These are phyloP conservation scores for Suillus fuscotomentosus DNA, from an alignment of 768 basidiomycete genomes.

Conservation along the genomic window DNA sequence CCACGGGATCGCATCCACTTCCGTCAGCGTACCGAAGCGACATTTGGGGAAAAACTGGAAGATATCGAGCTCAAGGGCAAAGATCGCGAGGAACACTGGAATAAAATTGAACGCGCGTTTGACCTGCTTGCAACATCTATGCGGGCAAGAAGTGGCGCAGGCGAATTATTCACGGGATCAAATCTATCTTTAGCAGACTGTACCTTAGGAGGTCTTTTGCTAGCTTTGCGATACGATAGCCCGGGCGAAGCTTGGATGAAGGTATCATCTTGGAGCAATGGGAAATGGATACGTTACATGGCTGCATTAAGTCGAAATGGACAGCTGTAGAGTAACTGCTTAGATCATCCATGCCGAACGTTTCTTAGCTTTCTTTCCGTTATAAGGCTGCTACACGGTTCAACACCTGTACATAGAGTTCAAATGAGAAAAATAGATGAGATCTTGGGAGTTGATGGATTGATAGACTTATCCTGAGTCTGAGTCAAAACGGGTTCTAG, in stretches of 20 bases:
- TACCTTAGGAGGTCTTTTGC: constrained; percentile 22
- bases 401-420: background rate
- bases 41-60: constrained; percentile 7
- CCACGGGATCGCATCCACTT: constrained; percentile 18
- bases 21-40: constrained; percentile 14
- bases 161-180: constrained; percentile 20
- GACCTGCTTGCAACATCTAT: constrained; percentile 6
- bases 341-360: background rate
- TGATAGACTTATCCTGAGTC: background rate
- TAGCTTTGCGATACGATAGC: constrained; percentile 22
- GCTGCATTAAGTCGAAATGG: constrained; percentile 19
- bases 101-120: constrained; percentile 19
- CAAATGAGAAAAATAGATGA: background rate
- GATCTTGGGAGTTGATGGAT: background rate
- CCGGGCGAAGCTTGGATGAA: constrained; percentile 26
- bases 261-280: constrained; percentile 26
- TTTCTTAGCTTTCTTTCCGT: background rate
- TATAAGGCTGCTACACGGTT: background rate
- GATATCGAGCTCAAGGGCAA: constrained; percentile 15
- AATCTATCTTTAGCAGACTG: constrained; percentile 26
- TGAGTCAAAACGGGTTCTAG: background rate
- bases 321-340: constrained; percentile 5
- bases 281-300: constrained; percentile 26
- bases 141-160: constrained; percentile 7
- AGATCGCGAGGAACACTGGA: constrained; percentile 23